A percentile compares a stretch with the other conserved stretches of the same genome.
Evolutionary conservation across 306 rosid genomes (phyloP).

Genomic region (apple (Malus domestica)): DNA sequence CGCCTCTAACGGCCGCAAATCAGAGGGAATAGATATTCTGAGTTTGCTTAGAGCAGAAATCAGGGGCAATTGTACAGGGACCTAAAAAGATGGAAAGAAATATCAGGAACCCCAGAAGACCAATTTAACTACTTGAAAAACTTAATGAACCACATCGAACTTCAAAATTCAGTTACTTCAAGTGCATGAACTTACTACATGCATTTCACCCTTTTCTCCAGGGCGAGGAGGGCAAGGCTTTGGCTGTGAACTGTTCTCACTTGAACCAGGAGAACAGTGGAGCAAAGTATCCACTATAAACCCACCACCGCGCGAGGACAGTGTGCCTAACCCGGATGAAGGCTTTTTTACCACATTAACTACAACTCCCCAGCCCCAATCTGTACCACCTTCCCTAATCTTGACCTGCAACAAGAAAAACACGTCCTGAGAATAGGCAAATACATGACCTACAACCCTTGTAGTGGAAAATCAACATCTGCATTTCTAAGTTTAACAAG

Average conservation of each 20-base stretch:
- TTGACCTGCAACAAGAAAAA: slow-evolving; percentile 47
- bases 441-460: neutral
- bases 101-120: slow-evolving; percentile 3
- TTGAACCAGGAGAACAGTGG: slow-evolving; percentile 78
- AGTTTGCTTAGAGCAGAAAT: slow-evolving; percentile 82
- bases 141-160: neutral
- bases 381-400: slow-evolving; percentile 94
- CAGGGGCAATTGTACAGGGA: slow-evolving; percentile 85
- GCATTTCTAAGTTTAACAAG: neutral
- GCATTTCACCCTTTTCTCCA: slow-evolving; percentile 99
- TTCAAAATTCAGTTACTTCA: neutral
- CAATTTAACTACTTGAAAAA: slow-evolving; percentile 3
- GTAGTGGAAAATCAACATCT: neutral
- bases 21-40: slow-evolving; percentile 74
- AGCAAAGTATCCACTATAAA: slow-evolving; percentile 91
- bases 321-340: slow-evolving; percentile 29
- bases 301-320: slow-evolving; percentile 49
- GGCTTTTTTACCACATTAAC: slow-evolving; percentile 89
- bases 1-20: slow-evolving; percentile 91
- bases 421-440: neutral
- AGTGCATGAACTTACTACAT: slow-evolving; percentile 63
- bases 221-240: slow-evolving; percentile 92
- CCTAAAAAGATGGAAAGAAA: slow-evolving; percentile 40
- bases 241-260: slow-evolving; percentile 71
- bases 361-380: slow-evolving; percentile 99